A percentile compares a stretch with the other conserved stretches of the same genome.
Evolutionary conservation across 371 early-diverging fungal genomes (phyloP).

Genomic region (Phascolomyces articulosus): DNA sequence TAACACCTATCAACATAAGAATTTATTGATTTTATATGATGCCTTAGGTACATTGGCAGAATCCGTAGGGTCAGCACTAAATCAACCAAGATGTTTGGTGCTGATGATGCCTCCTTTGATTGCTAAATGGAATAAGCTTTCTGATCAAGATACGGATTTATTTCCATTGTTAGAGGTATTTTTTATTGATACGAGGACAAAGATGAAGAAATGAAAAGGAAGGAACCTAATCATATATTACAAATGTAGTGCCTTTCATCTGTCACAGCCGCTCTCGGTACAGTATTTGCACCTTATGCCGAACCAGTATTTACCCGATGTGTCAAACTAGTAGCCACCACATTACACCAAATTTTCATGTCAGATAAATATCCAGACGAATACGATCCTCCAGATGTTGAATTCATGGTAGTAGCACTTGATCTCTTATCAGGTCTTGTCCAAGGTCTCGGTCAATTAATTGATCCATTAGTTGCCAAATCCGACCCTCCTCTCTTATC

Average conservation of each 20-base stretch:
- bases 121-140: conserved; percentile 76
- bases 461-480: conserved; percentile 70
- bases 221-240: not conserved
- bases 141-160: conserved; percentile 82
- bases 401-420: conserved; percentile 89
- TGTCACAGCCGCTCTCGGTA: conserved; percentile 85
- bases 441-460: conserved; percentile 80
- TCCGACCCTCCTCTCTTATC: conserved; percentile 71
- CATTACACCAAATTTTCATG: conserved; percentile 45
- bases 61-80: conserved; percentile 81
- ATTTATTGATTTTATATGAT: conserved; percentile 90
- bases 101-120: conserved; percentile 86
- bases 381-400: conserved; percentile 71
- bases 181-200: not conserved
- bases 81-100: conserved; percentile 73
- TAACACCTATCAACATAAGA: conserved; percentile 84
- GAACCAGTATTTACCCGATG: conserved; percentile 86
- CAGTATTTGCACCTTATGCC: conserved; percentile 80
- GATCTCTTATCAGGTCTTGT: conserved; percentile 90
- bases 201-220: not conserved
- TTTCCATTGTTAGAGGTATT: conserved; percentile 90
- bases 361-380: conserved; percentile 52
- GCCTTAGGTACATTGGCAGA: conserved; percentile 94
- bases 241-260: conserved; percentile 78
- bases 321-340: conserved; percentile 74